phyloP scores from a whole-genome alignment of 352 stramenopile species.

The Globisporangium heterothallicum region DNA sequence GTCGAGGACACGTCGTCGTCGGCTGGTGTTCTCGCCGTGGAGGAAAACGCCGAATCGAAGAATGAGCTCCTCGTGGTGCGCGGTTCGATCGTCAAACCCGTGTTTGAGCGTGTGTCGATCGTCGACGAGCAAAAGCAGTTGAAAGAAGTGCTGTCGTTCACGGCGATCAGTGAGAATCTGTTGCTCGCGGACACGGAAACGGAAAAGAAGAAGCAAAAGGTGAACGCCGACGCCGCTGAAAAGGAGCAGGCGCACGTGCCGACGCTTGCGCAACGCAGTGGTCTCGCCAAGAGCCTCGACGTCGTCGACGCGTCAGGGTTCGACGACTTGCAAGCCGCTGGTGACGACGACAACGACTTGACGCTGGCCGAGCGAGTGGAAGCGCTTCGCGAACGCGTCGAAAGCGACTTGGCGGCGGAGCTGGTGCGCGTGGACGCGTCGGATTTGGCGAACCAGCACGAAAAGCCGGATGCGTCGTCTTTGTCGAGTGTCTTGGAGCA shows the following conservation, averaged over 20 bases:
- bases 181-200: conserved; percentile 42
- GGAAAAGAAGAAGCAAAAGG: conserved; percentile 59
- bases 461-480: conserved; percentile 78
- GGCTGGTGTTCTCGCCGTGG: conserved; percentile 40
- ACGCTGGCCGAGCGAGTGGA: conserved; percentile 76
- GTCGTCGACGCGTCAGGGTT: conserved; percentile 62
- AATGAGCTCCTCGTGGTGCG: conserved; percentile 57
- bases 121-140: conserved; percentile 62
- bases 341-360: conserved; percentile 46
- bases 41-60: conserved; percentile 23
- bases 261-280: conserved; percentile 64
- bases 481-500: conserved; percentile 79
- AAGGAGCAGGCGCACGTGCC: conserved; percentile 64
- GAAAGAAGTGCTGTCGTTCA: conserved; percentile 47
- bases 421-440: conserved; percentile 41
- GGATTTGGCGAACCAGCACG: conserved; percentile 18
- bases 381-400: conserved; percentile 66
- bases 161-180: conserved; percentile 56
- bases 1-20: conserved; percentile 20
- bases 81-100: conserved; percentile 65
- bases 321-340: conserved; percentile 40
- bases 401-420: conserved; percentile 60
- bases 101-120: conserved; percentile 65
- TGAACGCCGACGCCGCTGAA: conserved; percentile 28
- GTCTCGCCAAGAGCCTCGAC: conserved; percentile 43